Evolutionary conservation across 805 yeast genomes (phyloP).

Genomic region (Wickerhamomyces sydowiorum): DNA sequence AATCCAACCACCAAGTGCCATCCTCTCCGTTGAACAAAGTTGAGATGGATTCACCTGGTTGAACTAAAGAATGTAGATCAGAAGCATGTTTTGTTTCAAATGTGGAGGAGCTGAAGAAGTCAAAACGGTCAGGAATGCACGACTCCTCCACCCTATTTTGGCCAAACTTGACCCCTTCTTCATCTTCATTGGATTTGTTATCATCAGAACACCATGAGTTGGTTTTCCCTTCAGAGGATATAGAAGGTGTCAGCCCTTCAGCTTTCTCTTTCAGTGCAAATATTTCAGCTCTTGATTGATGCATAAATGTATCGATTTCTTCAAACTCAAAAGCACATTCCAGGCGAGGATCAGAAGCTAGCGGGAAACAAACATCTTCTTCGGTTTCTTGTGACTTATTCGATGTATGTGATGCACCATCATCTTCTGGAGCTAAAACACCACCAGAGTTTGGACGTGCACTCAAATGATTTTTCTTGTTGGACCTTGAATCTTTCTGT

Average conservation of each 20-base stretch:
- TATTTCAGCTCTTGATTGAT: constrained; percentile 50
- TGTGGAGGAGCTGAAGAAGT: constrained; percentile 76
- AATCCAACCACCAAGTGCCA: constrained; percentile 95
- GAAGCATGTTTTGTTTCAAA: constrained; percentile 90
- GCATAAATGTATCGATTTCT: constrained; percentile 79
- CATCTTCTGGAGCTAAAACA: constrained; percentile 48
- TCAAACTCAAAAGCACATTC: constrained; percentile 83
- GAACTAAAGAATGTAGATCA: constrained; percentile 71
- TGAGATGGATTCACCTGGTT: constrained; percentile 58
- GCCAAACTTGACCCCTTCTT: constrained; percentile 33
- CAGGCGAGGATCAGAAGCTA: constrained; percentile 60
- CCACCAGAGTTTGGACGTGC: constrained; percentile 27
- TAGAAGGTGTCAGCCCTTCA: constrained; percentile 7
- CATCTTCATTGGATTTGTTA: constrained; percentile 4
- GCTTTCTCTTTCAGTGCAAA: constrained; percentile 22
- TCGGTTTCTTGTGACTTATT: constrained; percentile 86
- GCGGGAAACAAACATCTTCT: constrained; percentile 96
- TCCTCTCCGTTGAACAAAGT: constrained; percentile 67
- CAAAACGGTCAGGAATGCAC: constrained; percentile 69
- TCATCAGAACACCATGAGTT: no score
- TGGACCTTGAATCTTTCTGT: constrained; percentile 13
- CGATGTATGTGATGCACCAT: constrained; percentile 67
- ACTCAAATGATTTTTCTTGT: constrained; percentile 19
- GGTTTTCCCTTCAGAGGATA: no score
- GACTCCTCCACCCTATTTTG: constrained; percentile 28